Evolutionary conservation across 495 filamentous ascomycete genomes (phyloP).

Genomic region (Xylaria palmicola): DNA sequence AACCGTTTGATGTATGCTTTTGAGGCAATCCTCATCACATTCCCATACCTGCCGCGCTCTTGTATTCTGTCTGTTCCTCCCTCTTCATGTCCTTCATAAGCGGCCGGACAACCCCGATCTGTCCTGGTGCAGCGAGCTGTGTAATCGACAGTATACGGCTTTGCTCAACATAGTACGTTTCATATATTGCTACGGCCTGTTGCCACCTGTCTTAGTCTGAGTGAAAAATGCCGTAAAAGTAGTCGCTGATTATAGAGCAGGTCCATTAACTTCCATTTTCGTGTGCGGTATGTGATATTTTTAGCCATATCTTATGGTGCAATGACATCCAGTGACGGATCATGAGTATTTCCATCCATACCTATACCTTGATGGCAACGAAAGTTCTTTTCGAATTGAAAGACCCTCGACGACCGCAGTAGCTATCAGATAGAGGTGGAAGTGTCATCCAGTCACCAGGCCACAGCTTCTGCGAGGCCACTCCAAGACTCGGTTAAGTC

Average conservation of each 20-base stretch:
- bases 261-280: neutral
- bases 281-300: neutral
- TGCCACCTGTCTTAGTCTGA: neutral
- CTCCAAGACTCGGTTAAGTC: too few relatives aligned
- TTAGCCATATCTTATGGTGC: neutral
- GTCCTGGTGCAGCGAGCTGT: neutral
- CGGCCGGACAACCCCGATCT: neutral
- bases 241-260: neutral
- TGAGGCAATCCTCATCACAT: too few relatives aligned
- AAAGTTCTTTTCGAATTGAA: neutral
- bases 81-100: neutral
- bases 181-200: neutral
- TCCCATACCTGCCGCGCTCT: neutral
- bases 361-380: neutral
- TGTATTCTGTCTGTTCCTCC: neutral
- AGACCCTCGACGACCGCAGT: neutral
- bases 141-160: neutral
- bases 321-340: neutral
- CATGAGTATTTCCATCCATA: neutral
- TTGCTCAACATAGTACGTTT: neutral
- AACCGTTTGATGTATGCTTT: too few relatives aligned
- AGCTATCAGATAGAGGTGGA: neutral
- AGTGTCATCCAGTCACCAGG: neutral
- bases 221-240: neutral
- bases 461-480: neutral